A percentile compares a stretch with the other conserved stretches of the same genome.
phyloP scores from a whole-genome alignment of 1,284 basidiomycete species.

The Fomes fomentarius region DNA sequence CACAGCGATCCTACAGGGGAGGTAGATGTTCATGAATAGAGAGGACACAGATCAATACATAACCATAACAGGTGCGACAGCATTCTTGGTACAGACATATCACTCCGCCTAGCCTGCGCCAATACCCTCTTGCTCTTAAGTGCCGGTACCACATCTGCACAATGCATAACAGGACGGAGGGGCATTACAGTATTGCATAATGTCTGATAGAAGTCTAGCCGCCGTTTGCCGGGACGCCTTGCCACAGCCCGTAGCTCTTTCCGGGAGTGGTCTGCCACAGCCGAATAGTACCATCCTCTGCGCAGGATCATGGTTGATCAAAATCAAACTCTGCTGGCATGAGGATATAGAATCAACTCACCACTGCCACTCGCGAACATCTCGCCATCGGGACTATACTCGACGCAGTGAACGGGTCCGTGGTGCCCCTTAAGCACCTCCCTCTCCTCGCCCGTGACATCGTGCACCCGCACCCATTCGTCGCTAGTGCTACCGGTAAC shows the following conservation, averaged over 20 bases:
- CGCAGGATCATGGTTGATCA: slow-evolving; percentile 7
- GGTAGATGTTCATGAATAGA: neutral
- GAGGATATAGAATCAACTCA: slow-evolving; percentile 42
- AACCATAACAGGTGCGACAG: slow-evolving; percentile 24
- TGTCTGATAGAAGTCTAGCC: slow-evolving; percentile 36
- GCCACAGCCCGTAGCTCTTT: slow-evolving; percentile 93
- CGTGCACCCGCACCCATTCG: slow-evolving; percentile 96
- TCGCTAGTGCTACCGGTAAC: slow-evolving; percentile 90
- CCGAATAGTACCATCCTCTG: slow-evolving; percentile 76
- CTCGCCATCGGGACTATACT: slow-evolving; percentile 97
- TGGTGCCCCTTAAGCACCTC: slow-evolving; percentile 98
- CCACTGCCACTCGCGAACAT: slow-evolving; percentile 96
- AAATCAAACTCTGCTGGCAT: neutral
- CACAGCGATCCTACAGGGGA: neutral
- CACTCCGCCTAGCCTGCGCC: slow-evolving; percentile 23
- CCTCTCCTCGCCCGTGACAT: slow-evolving; percentile 86
- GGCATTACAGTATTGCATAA: slow-evolving; percentile 29
- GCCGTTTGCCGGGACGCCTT: slow-evolving; percentile 60
- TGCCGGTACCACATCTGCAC: slow-evolving; percentile 12
- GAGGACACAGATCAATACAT: slow-evolving; percentile 22
- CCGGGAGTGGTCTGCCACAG: slow-evolving; percentile 96
- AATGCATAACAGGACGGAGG: slow-evolving; percentile 10
- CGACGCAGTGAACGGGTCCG: slow-evolving; percentile 93
- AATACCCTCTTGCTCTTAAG: slow-evolving; percentile 11
- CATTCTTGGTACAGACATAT: slow-evolving; percentile 27